Percentiles rank a stretch among this genome's conserved stretches.
Conservation (phyloP, 345 rosid species). For the Microthlaspi erraticum region DNA sequence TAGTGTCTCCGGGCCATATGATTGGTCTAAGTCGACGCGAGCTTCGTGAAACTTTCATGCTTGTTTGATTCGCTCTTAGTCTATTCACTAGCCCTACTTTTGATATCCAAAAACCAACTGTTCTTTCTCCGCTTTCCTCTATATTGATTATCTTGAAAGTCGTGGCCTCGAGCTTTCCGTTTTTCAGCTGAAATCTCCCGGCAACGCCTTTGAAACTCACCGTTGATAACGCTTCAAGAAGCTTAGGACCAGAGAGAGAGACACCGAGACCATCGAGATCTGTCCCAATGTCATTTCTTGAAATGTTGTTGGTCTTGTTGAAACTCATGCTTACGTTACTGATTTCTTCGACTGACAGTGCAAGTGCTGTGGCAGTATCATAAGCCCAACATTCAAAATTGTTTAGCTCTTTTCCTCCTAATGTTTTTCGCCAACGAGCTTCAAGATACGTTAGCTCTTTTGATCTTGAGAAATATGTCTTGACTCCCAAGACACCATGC, state of each 20-base stretch:
- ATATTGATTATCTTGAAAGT: constrained; percentile 56
- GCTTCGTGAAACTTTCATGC: not conserved
- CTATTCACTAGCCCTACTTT: constrained; percentile 40
- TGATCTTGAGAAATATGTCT: constrained; percentile 41
- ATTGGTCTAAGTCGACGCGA: constrained; percentile 30
- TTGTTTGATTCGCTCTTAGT: constrained; percentile 8
- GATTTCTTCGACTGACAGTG: constrained; percentile 53
- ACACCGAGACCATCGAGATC: constrained; percentile 53
- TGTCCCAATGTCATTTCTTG: constrained; percentile 23
- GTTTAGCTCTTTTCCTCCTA: constrained; percentile 36
- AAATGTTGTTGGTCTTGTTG: constrained; percentile 28
- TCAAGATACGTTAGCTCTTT: constrained; percentile 44
- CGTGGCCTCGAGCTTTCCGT: constrained; percentile 46
- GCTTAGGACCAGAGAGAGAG: constrained; percentile 49
- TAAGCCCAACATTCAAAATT: constrained; percentile 55
- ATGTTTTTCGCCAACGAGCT: constrained; percentile 53
- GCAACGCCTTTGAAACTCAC: constrained; percentile 53
- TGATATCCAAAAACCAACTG: constrained; percentile 59
- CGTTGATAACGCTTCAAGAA: constrained; percentile 44
- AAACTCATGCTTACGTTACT: constrained; percentile 34
- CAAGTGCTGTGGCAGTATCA: constrained; percentile 58
- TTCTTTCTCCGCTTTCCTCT: constrained; percentile 47
- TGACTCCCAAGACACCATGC: constrained; percentile 53
- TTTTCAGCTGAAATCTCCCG: constrained; percentile 48
- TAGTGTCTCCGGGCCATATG: constrained; percentile 43